Evolutionary conservation across 176 grass and related monocot genomes (phyloP), one percentile per base, ranked within the genome.

Genomic region (Pharus latifolius): DNA sequence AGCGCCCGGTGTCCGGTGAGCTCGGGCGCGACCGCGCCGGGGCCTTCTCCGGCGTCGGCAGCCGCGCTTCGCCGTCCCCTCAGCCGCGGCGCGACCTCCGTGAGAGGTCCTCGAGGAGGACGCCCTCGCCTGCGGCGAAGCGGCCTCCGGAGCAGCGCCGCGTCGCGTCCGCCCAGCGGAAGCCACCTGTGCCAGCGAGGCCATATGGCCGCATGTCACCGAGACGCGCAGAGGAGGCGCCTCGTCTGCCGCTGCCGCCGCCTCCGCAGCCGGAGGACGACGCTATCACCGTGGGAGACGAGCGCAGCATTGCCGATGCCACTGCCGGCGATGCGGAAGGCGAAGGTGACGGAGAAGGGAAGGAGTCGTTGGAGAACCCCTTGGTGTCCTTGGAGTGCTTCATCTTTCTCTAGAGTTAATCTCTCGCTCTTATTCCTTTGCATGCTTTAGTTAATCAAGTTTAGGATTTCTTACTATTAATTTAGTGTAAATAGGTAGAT

Each of bases 341-440:
- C 0, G 3, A 69, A 23, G 48, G 30, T 4, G 79, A 28, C 50
- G 67, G 33, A n/a, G 76, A 87, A 18, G 83, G 80, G 65, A 89
- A 87, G 52, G 93, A 97, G 31, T 92, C 77, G 25, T 46, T 97
- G 70, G 89, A 97, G 29, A 97, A 97, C 51, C 89, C 93, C 46
- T 82, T 88, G 0, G 93, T 97, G 48, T 97, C 93, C 28, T 74
- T 97, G 63, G 93, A 97, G 26, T 97, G 93, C 40, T 97, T 97
- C 83, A 92, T 97, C 66, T 97, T 92, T 35, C 86, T 92, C 13
- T 97, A 81, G 78, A 37, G 22, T 49, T 59, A 52, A 28, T 38
- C 38, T 73, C 81, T 53, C 82, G 70, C 62, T 19, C 20, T 55
- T 12, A n/a, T 29, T 10, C 37, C 47, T 63, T 80, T 3, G 38